phyloP scores from a whole-genome alignment of 2,329 filamentous ascomycete species.

The Colletotrichum sp. region DNA sequence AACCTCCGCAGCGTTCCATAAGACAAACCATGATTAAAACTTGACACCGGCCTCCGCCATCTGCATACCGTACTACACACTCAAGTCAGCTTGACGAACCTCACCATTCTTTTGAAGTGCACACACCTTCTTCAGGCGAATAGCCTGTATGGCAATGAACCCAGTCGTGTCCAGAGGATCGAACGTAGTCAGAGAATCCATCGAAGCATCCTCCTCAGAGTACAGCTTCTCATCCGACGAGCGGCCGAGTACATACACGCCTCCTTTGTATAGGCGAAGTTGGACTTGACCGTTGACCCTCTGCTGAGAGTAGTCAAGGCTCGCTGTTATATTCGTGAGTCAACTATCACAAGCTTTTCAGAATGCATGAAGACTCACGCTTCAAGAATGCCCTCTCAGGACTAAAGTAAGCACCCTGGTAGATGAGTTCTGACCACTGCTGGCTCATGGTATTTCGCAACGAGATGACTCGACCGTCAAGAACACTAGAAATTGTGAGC shows the following conservation, averaged over 20 bases:
- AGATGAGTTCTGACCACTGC: conserved; percentile 25
- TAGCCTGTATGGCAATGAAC: neutral
- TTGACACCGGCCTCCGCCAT: neutral
- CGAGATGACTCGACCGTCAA: conserved; percentile 58
- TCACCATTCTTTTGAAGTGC: neutral
- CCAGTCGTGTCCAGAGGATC: conserved; percentile 38
- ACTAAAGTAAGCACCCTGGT: conserved; percentile 60
- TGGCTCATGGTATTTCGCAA: conserved; percentile 59
- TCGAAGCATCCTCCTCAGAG: conserved; percentile 50
- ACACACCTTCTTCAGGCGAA: neutral
- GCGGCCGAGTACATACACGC: conserved; percentile 49
- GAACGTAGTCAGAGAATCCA: conserved; percentile 54
- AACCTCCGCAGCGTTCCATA: fast-evolving
- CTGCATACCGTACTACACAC: neutral
- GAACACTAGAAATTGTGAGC: conserved; percentile 29
- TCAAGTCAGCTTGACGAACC: neutral
- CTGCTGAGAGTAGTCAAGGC: conserved; percentile 13
- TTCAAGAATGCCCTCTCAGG: conserved; percentile 31
- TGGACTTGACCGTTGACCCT: conserved; percentile 28
- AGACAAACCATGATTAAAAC: neutral
- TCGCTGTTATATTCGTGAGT: neutral
- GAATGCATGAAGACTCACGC: neutral
- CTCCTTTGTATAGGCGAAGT: conserved; percentile 41
- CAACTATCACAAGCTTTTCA: fast-evolving
- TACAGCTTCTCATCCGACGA: conserved; percentile 55